Evolutionary conservation across 1,139 yeast species (phyloP), one percentile per base, ranked within the genome.

Genomic region (Pichia sp.): DNA sequence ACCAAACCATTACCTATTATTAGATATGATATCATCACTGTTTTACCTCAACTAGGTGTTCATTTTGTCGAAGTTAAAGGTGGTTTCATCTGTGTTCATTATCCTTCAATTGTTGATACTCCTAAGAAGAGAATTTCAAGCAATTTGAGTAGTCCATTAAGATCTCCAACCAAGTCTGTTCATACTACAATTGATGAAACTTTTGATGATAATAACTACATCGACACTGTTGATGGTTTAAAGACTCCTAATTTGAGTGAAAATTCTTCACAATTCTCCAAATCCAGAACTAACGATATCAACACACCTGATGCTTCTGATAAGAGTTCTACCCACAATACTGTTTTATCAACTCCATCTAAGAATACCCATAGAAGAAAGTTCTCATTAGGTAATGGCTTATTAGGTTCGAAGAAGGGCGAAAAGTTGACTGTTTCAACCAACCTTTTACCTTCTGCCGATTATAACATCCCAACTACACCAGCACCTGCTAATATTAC

Each of bases 1-100:
- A 88, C 96, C 5, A 90, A 90, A 59, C 91, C 96, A 20, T 73
- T 93, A 48, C 93, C 95, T 10, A 88, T 87, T 53, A 91, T 93
- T 50, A 81, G 98, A 50, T 81, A 86, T 59, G 91, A 87, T 61
- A 83, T 93, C 42, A 86, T 93, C 31, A 78, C 82, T 30, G 94
- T 87, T 1, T 75, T 93, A 63, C 82, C 81, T 32, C 81, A 81
- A 54, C 72, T 89, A 60, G 91, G 90, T 20, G 94, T 93, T 40
- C 81, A 82, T 55, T 91, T 79, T 63, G 86, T 83, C 54, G 99
- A 93, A 67, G 96, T 93, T 21, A 85, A 85, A 60, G 98, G 98
- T 48, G 99, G 98, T 0, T 93, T 93, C 65, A 77, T 87, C 32
- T 93, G 99, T 69, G 75, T 82, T 12, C 93, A 86, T 63, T 75